These are phyloP conservation scores for Stachybotrys chlorohalonatus DNA, from an alignment of 2,329 filamentous ascomycete genomes.

Conservation along the genomic window DNA sequence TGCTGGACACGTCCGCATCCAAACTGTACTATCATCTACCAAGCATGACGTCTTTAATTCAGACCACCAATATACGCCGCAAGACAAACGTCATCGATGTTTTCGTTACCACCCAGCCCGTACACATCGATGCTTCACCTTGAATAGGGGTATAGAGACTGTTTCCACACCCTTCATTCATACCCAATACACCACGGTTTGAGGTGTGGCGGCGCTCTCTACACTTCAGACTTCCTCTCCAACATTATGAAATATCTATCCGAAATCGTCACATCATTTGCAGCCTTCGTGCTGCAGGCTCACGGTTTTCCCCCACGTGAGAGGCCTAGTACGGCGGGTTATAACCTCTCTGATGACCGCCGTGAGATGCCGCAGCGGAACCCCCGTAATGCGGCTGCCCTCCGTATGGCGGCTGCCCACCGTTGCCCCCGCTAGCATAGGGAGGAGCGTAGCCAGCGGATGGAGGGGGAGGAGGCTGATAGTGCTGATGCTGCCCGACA, in stretches of 20 bases:
- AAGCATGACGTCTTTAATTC: not conserved
- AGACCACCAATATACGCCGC: not conserved
- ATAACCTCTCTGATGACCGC: slow-evolving; percentile 8
- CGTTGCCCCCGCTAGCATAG: slow-evolving; percentile 5
- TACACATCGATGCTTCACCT: not conserved
- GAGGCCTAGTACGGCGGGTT: slow-evolving; percentile 12
- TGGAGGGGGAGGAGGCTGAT: not conserved
- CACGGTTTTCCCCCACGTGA: not conserved
- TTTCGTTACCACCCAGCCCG: not conserved
- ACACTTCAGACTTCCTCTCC: not conserved
- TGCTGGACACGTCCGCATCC: not conserved
- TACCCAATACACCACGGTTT: not conserved
- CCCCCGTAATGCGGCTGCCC: slow-evolving; percentile 16
- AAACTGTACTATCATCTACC: not conserved
- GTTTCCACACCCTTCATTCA: not conserved
- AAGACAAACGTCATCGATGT: not conserved
- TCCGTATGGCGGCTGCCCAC: slow-evolving; percentile 18
- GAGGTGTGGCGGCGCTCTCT: not conserved
- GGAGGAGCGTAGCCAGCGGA: not conserved
- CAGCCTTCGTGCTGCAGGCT: not conserved
- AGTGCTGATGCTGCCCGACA: slow-evolving; percentile 3
- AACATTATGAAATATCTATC: not conserved
- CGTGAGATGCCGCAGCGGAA: not conserved
- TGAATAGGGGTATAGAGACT: not conserved
- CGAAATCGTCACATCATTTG: not conserved